phyloP scores from a whole-genome alignment of 345 rosid species.

The Salix viminalis region DNA sequence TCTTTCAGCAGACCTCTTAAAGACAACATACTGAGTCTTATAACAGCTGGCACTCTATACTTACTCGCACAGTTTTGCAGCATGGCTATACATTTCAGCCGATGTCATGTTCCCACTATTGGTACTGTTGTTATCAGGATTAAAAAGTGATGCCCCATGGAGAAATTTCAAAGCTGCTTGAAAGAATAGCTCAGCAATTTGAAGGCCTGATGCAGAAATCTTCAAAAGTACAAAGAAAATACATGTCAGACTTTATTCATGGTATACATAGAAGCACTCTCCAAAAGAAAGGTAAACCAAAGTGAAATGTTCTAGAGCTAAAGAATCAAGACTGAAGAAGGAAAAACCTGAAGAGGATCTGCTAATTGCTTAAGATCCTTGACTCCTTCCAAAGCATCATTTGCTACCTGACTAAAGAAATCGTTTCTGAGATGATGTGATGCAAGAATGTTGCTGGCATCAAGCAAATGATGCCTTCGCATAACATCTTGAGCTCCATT shows the following conservation, averaged over 20 bases:
- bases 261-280: neutral
- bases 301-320: neutral
- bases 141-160: constrained; percentile 13
- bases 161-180: constrained; percentile 20
- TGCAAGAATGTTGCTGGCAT: neutral
- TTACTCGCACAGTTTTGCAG: constrained; percentile 18
- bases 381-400: neutral
- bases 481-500: neutral
- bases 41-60: neutral
- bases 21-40: neutral
- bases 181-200: constrained; percentile 8
- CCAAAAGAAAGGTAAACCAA: neutral
- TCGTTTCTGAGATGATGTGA: neutral
- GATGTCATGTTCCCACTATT: constrained; percentile 7
- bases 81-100: neutral
- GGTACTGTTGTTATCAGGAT: neutral
- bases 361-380: constrained; percentile 1
- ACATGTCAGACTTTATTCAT: neutral
- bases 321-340: neutral
- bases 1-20: neutral
- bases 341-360: constrained; percentile 2
- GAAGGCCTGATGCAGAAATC: constrained; percentile 5
- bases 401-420: neutral
- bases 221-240: neutral
- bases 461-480: neutral